These are phyloP conservation scores for Aspergillus nanangensis DNA, from an alignment of 495 filamentous ascomycete species.

Conservation along the genomic window DNA sequence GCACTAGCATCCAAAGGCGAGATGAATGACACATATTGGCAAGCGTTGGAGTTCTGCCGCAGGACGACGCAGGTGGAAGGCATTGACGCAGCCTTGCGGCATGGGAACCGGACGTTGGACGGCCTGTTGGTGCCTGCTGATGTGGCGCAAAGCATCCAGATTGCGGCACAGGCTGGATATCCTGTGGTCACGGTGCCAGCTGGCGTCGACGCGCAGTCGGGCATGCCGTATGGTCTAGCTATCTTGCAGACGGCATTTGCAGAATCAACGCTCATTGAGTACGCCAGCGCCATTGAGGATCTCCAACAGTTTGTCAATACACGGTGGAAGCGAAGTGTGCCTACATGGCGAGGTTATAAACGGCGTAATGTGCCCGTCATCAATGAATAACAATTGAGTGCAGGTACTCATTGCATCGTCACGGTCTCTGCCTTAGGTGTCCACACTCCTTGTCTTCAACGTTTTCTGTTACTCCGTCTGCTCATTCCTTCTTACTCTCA, in stretches of 20 bases:
- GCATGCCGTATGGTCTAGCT: slow-evolving; percentile 68
- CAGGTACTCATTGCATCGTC: no score
- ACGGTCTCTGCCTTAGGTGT: no score
- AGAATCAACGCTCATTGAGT: slow-evolving; percentile 58
- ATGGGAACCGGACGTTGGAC: slow-evolving; percentile 45
- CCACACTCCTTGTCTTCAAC: no score
- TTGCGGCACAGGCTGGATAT: slow-evolving; percentile 59
- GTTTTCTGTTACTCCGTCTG: no score
- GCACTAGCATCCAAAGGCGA: slow-evolving; percentile 54
- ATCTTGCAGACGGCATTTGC: slow-evolving; percentile 63
- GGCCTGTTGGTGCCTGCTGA: slow-evolving; percentile 64
- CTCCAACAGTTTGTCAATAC: slow-evolving; percentile 38
- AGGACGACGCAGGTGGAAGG: slow-evolving; percentile 55
- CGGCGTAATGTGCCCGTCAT: slow-evolving; percentile 46
- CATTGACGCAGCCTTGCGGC: slow-evolving; percentile 60
- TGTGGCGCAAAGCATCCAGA: slow-evolving; percentile 56
- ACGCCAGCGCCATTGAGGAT: slow-evolving; percentile 67
- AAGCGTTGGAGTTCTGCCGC: slow-evolving; percentile 59
- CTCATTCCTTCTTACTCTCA: no score
- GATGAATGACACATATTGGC: slow-evolving; percentile 61
- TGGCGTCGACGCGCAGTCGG: slow-evolving; percentile 45
- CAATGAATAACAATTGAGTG: no score
- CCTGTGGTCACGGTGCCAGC: slow-evolving; percentile 67
- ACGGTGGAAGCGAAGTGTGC: slow-evolving; percentile 38
- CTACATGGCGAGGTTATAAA: slow-evolving; percentile 50